Evolutionary conservation across 495 filamentous ascomycete species (phyloP).

Genomic region (Hypoxylon subgilvum): DNA sequence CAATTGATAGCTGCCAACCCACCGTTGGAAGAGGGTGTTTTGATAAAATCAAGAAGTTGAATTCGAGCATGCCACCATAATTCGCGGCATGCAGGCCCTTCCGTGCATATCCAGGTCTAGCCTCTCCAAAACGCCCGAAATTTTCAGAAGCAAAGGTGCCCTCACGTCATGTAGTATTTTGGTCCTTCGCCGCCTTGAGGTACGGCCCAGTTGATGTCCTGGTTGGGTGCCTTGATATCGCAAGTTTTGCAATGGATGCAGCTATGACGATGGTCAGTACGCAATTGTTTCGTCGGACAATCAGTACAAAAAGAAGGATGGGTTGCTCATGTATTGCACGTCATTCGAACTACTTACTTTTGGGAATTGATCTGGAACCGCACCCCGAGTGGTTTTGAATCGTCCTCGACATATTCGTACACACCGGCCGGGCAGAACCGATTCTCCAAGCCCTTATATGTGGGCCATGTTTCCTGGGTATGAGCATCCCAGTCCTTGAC

Average conservation of each 20-base stretch:
- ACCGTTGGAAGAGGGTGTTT: not conserved
- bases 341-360: slow-evolving; percentile 69
- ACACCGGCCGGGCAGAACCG: slow-evolving; percentile 99
- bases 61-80: slow-evolving; percentile 25
- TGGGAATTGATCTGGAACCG: slow-evolving; percentile 98
- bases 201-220: slow-evolving; percentile 97
- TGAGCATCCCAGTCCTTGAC: slow-evolving; percentile 95
- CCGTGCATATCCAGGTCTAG: not conserved
- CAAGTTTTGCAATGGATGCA: slow-evolving; percentile 99
- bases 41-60: slow-evolving; percentile 33
- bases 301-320: not conserved
- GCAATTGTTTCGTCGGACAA: not conserved
- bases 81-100: not conserved
- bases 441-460: slow-evolving; percentile 92
- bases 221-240: slow-evolving; percentile 94
- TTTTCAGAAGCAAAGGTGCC: not conserved
- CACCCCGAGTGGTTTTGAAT: slow-evolving; percentile 78
- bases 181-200: slow-evolving; percentile 96
- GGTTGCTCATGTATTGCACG: slow-evolving; percentile 1
- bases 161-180: slow-evolving; percentile 90
- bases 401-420: slow-evolving; percentile 97
- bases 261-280: slow-evolving; percentile 51
- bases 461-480: slow-evolving; percentile 77
- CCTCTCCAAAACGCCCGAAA: slow-evolving; percentile 4
- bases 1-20: not conserved